Evolutionary conservation across 768 basidiomycete species (phyloP), one percentile per base, ranked within the genome.

Genomic region (Russula olivacea): DNA sequence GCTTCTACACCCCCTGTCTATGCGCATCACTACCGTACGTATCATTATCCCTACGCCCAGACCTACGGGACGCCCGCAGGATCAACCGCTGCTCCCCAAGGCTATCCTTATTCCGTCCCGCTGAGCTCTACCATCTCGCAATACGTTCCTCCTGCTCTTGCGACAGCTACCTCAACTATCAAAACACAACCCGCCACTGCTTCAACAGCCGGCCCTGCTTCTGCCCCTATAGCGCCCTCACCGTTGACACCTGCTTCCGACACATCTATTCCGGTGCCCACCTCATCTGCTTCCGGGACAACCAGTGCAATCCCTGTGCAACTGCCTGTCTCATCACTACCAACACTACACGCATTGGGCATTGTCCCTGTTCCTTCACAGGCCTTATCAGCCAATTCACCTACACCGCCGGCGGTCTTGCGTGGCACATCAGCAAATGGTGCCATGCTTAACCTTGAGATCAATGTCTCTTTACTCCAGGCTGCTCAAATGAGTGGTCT

Each of bases 401-500:
- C 83, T 19, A 86, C 84, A 68, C 87, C 89, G 0, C 80, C 86
- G n/a, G 89, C 88, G n/a, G 81, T 92, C 17, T 76, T 91, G 55
- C 81, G 85, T 43, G 85, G 88, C 32, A 85, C 87, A 1, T 83
- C 84, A 3, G 81, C 83, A 8, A 85, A 89, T 69, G 89, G 89
- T 14, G 80, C 82, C 21, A 84, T 87, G 78, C 73, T 91, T 61
- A 87, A 80, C 70, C 74, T 93, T 58, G 90, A 92, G 66, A 88
- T 93, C 70, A 91, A 91, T 64, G 83, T 91, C 32, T 84, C 85
- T 17, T 73, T 86, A 21, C 76, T 93, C 59, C 86, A 89, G 72
- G 78, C 83, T 19, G 76, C 82, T n/a, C 90, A 92, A 69, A 86
- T 88, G 84, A 88, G 80, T 70, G 88, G 88, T 15, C 68, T 91